These are phyloP conservation scores for Juglanconis sp. DNA, from an alignment of 2,329 filamentous ascomycete species.

Conservation along the genomic window DNA sequence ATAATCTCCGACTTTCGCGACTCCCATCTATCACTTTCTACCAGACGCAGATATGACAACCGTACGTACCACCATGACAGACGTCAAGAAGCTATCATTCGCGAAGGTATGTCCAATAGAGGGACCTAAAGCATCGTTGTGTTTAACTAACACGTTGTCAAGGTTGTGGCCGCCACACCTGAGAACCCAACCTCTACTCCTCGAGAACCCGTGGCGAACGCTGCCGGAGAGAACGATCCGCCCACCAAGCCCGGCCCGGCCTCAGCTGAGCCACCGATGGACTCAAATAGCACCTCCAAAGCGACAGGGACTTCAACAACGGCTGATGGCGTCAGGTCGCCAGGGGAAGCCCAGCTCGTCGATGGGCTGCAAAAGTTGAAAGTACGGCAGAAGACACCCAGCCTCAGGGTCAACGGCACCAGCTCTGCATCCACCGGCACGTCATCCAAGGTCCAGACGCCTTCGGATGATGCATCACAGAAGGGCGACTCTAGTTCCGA, in stretches of 20 bases:
- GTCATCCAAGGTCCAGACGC: constrained; percentile 37
- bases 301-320: neutral
- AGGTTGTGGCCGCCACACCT: constrained; percentile 25
- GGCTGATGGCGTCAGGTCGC: neutral
- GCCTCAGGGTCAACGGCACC: constrained; percentile 50
- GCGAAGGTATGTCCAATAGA: constrained; percentile 59
- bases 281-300: neutral
- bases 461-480: constrained; percentile 54
- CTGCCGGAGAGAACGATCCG: neutral
- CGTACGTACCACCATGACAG: constrained; percentile 41
- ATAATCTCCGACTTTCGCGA: constrained; percentile 26
- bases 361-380: constrained; percentile 30
- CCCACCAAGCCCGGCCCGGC: neutral
- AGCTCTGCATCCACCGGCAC: constrained; percentile 37
- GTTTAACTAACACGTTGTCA: constrained; percentile 1
- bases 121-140: neutral
- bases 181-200: constrained; percentile 35
- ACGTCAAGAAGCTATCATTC: constrained; percentile 63
- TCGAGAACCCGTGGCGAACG: constrained; percentile 1
- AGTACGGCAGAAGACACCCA: constrained; percentile 31
- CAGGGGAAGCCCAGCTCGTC: constrained; percentile 22
- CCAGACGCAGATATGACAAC: constrained; percentile 41
- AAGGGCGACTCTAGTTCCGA: constrained; percentile 63
- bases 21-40: constrained; percentile 20
- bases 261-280: neutral